A percentile compares a stretch with the other conserved stretches of the same genome.
Evolutionary conservation across 257 asterid species (phyloP).

Genomic region (Solanum paucissectum): DNA sequence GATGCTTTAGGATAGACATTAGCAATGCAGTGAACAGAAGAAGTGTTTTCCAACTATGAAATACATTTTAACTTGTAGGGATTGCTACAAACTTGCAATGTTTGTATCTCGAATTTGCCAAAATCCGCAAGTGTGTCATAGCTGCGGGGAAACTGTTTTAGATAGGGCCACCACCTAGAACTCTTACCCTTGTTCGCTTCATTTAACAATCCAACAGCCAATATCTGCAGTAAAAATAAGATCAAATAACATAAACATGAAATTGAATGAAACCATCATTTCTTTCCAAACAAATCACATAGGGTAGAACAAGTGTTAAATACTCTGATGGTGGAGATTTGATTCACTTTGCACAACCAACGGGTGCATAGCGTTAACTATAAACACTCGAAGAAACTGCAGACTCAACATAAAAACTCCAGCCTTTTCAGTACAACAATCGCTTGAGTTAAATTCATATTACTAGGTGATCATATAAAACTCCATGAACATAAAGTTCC

Average conservation of each 20-base stretch:
- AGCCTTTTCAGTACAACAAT: neutral
- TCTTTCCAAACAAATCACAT: neutral
- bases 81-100: slow-evolving; percentile 61
- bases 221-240: slow-evolving; percentile 34
- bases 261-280: neutral
- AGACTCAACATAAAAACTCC: neutral
- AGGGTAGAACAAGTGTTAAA: neutral
- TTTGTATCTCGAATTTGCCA: slow-evolving; percentile 53
- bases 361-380: neutral
- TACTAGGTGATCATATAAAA: neutral
- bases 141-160: slow-evolving; percentile 71
- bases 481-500: neutral
- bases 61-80: neutral
- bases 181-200: slow-evolving; percentile 68
- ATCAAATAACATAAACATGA: neutral
- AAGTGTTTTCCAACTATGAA: neutral
- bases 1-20: neutral
- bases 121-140: slow-evolving; percentile 61
- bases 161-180: slow-evolving; percentile 75
- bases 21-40: neutral
- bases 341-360: neutral
- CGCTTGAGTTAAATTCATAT: neutral
- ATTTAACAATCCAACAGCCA: slow-evolving; percentile 59
- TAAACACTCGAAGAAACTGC: neutral
- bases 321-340: neutral